Base-by-base conservation (phyloP, 164 flowering plant species). In the Dillenia turbinata region DNA sequence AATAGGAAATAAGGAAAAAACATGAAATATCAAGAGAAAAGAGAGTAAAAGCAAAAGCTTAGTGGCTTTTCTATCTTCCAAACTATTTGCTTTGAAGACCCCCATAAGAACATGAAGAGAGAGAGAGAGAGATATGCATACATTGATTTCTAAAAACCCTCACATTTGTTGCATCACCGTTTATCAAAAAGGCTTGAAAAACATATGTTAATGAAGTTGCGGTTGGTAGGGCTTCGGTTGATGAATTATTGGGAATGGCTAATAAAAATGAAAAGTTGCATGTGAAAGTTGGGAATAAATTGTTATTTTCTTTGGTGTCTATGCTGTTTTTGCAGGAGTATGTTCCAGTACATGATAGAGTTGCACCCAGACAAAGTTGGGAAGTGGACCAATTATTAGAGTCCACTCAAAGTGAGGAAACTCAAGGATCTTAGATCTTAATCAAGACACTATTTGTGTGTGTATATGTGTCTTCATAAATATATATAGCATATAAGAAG, bases 301-400 rank as follows among this genome's bases (percentile, higher is more conserved):
- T 24, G 22, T 52, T 63, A 50, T 56, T 66, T 24, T 47, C 45
- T 61, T 65, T 19, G 54, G 62, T 44, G 14, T 58, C 16, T n/a
- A 8, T 59, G 16, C 10, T 43, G 47, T 49, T 26, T 66, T 61
- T 74, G 72, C 80, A 83, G 88, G 85, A 74, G 49, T 83, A 81
- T 69, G 74, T 64, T 50, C 78, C 85, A 65, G 66, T 69, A 13
- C 85, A 81, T 74, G 75, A 81, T 62, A 79, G 52, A 66, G 85
- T 81, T 61, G 83, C 82, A 69, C 70, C 83, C 40, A 76, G 64
- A 76, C 83, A 79, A 76, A 72, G 70, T 56, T 81, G 84, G 84
- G 79, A 76, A 72, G 76, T 71, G 74, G 78, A 73, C 71, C 82
- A 79, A 67, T 72, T 65, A 68, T 61, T 56, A 55, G 75, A 74